Base-by-base conservation (phyloP, 495 filamentous ascomycete species). In the Neurospora tetrasperma region DNA sequence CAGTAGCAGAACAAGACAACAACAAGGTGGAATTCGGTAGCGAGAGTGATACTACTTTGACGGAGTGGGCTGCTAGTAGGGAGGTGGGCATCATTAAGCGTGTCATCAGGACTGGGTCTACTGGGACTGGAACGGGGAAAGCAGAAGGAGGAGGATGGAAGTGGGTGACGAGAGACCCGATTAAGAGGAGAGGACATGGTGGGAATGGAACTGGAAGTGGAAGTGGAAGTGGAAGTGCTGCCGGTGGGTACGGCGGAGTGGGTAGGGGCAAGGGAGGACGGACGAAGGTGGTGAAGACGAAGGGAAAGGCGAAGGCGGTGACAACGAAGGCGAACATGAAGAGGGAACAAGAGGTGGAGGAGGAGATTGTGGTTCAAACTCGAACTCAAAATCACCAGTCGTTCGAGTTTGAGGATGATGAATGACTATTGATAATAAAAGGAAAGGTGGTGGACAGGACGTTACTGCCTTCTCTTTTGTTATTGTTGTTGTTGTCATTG, bases 21-120 rank as follows among this genome's bases (percentile, higher is more conserved):
- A 7, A 39, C 7, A 71, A 69, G 3, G 79, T 85, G 2, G 74
- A 76, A 7, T 83, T 85, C 71, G 84, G 83, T 9, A 79, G 83
- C 3, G 74, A 74, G 12, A 70, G 74, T 6, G 84, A 86, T 48
- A 16, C 11, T 5, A 81, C 78, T 0, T 78, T 88, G 10, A 79
- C 85, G 1, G 74, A 80, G 38, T 88, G 87, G 87, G 84, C 87
- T 5, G 71, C 74, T n/a, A 70, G 78, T 10, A 18, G 74, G 38
- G 81, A 84, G 2, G 80, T 83, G 12, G 78, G 71, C 0, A 83
- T 88, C 39, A 80, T 88, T 42, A 27, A 9, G 40, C 70, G 35
- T 73, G 44, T 43, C 14, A 31, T 43, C 14, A 31, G 27, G 27
- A 31, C 27, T 31, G 2, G 27, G 27, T 1, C 27, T 1, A 31